Evolutionary conservation across 306 rosid species (phyloP), one percentile per base, ranked within the genome.

Genomic region (Dryas octopetala): DNA sequence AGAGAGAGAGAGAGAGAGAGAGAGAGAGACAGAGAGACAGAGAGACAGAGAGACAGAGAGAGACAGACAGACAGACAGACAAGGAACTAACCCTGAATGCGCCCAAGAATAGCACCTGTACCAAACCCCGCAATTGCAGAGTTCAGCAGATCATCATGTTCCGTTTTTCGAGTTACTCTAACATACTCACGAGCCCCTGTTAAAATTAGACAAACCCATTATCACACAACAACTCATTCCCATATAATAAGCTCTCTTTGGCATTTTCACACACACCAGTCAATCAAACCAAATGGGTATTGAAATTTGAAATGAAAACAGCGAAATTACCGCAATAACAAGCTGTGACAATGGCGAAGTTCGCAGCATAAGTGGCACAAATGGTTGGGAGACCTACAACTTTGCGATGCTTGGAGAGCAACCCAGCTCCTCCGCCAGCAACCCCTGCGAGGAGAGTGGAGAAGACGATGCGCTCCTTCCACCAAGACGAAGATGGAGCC

Each of bases 51-150:
- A 66, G 49, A 7, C 8, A 47, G 51, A 3, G 32, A 3, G 9
- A 44, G 2, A 40, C 12, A 40, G 5, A 15, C 3, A 41, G 48
- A 61, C 0, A 12, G 66, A 47, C 38, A 43, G 60, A 50, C 54
- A 4, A 76, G 79, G 87, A 82, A 70, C 68, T 74, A 73, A 95
- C 99, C 96, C 79, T 95, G 92, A 51, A 95, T 81, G 66, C 96
- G 99, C 45, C 99, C 99, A 11, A 92, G 92, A 80, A 95, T 65
- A 74, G 93, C 92, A 83, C 99, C 99, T 28, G 88, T 88, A 48
- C 94, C 96, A 70, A 92, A 85, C 61, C 98, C 99, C 0, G 98
- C 99, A 60, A 88, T 74, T 14, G 85, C 92, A 58, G 97, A 92
- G 84, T 85, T 90, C 74, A 83, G 69, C 49, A 90, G 83, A 76